Evolutionary conservation across 495 filamentous ascomycete species (phyloP).

Genomic region (Aspergillus leporis): DNA sequence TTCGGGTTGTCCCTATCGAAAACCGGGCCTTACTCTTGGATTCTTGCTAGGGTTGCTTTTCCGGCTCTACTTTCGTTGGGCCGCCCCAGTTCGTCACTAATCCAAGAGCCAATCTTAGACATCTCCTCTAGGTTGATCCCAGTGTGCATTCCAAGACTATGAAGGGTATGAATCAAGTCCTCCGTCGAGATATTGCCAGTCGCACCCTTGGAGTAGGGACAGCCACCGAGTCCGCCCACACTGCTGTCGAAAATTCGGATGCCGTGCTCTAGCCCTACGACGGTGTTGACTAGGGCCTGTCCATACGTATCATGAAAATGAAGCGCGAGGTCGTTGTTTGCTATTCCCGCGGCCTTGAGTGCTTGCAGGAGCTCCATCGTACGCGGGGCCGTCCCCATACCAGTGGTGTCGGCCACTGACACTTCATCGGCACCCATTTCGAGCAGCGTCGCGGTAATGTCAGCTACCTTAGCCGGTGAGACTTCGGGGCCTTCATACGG

Average conservation of each 20-base stretch:
- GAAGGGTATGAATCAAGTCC: conserved; percentile 86
- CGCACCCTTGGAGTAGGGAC: conserved; percentile 89
- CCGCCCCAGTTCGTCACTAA: conserved; percentile 77
- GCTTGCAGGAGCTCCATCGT: conserved; percentile 70
- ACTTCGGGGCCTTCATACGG: conserved; percentile 91
- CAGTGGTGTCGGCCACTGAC: conserved; percentile 90
- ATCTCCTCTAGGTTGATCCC: conserved; percentile 84
- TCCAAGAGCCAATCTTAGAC: conserved; percentile 84
- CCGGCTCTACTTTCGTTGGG: conserved; percentile 74
- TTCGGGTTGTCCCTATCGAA: background rate
- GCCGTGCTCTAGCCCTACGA: conserved; percentile 83
- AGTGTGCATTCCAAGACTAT: conserved; percentile 83
- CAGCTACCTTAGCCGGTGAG: conserved; percentile 73
- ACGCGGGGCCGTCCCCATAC: conserved; percentile 88
- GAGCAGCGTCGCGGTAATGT: conserved; percentile 77
- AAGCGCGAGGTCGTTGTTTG: conserved; percentile 78
- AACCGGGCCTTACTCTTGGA: conserved; percentile 4
- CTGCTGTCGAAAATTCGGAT: conserved; percentile 87
- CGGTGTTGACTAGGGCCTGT: conserved; percentile 86
- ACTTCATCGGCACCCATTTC: conserved; percentile 98
- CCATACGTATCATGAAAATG: conserved; percentile 99
- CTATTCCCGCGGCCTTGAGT: conserved; percentile 72
- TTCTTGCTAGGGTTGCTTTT: conserved; percentile 69
- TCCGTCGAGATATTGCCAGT: conserved; percentile 96
- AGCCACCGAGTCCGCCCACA: conserved; percentile 90